Conservation (phyloP, 352 stramenopile species). For the Globisporangium heterothallicum region DNA sequence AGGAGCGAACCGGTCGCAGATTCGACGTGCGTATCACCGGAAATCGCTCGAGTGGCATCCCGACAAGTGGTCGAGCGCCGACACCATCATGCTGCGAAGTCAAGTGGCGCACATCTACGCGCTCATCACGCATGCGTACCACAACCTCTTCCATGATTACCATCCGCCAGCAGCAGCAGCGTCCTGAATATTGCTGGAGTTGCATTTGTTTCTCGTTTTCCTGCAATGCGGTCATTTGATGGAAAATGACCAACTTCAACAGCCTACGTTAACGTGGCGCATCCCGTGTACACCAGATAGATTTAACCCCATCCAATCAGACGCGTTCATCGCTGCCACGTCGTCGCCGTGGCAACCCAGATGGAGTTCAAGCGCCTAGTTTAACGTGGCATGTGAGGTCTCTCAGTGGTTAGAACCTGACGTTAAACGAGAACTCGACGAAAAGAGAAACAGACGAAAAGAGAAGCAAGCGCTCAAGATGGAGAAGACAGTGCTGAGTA, state of each 20-base stretch:
- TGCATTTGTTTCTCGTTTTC: too few relatives aligned
- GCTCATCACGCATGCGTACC: constrained; percentile 44
- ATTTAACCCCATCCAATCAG: constrained; percentile 1
- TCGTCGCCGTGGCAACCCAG: background rate
- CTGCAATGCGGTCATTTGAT: too few relatives aligned
- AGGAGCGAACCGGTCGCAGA: constrained; percentile 32
- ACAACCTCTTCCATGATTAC: constrained; percentile 22
- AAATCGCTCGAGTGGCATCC: constrained; percentile 65
- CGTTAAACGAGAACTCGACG: constrained; percentile 6
- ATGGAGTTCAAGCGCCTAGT: constrained; percentile 12
- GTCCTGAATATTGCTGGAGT: background rate
- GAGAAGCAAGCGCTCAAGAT: constrained; percentile 31
- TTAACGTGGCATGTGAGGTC: background rate
- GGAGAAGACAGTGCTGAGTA: constrained; percentile 45
- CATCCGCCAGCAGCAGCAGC: background rate
- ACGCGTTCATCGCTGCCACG: background rate
- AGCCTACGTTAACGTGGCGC: constrained; percentile 1
- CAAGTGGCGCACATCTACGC: constrained; percentile 29
- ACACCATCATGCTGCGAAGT: constrained; percentile 22
- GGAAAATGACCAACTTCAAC: constrained; percentile 22
- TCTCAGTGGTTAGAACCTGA: constrained; percentile 1
- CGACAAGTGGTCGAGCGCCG: constrained; percentile 47
- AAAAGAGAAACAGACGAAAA: background rate
- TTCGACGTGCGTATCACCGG: constrained; percentile 56
- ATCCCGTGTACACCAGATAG: constrained; percentile 1